phyloP scores from a whole-genome alignment of 2,329 filamentous ascomycete genomes.

The Epicoccum nigrum region DNA sequence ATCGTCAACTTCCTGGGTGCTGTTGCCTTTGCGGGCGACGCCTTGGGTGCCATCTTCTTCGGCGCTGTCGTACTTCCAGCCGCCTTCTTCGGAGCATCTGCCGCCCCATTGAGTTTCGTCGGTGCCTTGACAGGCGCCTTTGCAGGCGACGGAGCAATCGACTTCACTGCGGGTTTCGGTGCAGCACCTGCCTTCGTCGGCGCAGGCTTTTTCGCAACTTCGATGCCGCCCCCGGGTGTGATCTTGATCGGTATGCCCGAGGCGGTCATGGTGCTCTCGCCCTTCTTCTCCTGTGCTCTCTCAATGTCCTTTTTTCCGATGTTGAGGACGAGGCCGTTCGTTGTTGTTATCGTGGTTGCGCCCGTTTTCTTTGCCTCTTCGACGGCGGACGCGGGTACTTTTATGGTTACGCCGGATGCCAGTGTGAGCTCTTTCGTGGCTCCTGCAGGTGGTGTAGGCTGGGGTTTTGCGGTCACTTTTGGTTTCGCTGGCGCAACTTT shows the following conservation, averaged over 20 bases:
- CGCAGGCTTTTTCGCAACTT: constrained; percentile 25
- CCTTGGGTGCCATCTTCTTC: constrained; percentile 1
- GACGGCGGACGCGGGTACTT: constrained; percentile 38
- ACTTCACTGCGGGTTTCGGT: constrained; percentile 8
- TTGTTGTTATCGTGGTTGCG: constrained; percentile 32
- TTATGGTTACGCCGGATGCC: constrained; percentile 42
- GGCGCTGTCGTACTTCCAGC: not conserved
- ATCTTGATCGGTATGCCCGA: constrained; percentile 44
- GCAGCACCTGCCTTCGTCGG: constrained; percentile 3
- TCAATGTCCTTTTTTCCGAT: constrained; percentile 42
- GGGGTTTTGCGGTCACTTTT: constrained; percentile 8
- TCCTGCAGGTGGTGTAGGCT: constrained; percentile 23
- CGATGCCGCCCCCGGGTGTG: constrained; percentile 33
- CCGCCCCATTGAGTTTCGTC: constrained; percentile 1
- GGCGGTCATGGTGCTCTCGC: constrained; percentile 34
- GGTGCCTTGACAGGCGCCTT: constrained; percentile 6
- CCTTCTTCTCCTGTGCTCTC: constrained; percentile 38
- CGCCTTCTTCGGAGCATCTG: constrained; percentile 7
- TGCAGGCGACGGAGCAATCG: constrained; percentile 10
- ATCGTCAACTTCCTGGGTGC: constrained; percentile 4
- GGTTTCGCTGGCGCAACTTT: constrained; percentile 18
- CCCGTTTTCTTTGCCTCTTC: constrained; percentile 42
- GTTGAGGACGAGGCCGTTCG: constrained; percentile 39
- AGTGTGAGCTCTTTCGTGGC: constrained; percentile 40
- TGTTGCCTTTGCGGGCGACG: not conserved